A percentile compares a stretch with the other conserved stretches of the same genome.
phyloP scores from a whole-genome alignment of 768 basidiomycete species.

The Lentinula lateritia region DNA sequence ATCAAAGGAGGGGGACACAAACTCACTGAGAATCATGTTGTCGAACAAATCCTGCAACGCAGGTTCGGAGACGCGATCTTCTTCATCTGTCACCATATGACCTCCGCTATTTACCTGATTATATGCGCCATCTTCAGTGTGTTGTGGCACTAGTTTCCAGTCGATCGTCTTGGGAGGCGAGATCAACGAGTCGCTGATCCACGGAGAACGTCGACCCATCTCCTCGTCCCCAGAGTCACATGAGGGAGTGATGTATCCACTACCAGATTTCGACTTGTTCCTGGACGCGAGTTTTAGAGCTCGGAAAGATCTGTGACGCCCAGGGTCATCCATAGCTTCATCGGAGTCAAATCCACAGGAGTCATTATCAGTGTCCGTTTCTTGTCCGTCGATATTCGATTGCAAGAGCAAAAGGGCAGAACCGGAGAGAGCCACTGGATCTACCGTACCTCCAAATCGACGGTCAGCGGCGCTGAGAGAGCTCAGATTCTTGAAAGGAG shows the following conservation, averaged over 20 bases:
- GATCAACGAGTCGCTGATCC: conserved; percentile 19
- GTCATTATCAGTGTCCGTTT: conserved; percentile 6
- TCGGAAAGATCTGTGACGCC: neutral
- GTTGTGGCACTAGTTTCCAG: conserved; percentile 9
- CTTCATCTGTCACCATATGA: conserved; percentile 4
- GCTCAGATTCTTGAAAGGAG: conserved; percentile 7
- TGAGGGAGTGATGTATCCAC: conserved; percentile 9
- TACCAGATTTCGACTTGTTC: neutral
- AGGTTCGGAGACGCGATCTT: conserved; percentile 18
- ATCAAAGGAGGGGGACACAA: neutral
- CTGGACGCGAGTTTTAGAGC: neutral
- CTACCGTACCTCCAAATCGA: neutral
- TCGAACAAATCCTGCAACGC: conserved; percentile 15
- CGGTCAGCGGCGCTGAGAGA: neutral
- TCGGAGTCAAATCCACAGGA: conserved; percentile 1
- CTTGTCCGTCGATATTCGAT: neutral
- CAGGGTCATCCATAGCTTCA: neutral
- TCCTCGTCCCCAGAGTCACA: conserved; percentile 5
- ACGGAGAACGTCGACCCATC: conserved; percentile 14
- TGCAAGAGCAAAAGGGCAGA: neutral
- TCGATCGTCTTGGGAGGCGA: conserved; percentile 16
- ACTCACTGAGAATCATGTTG: conserved; percentile 14
- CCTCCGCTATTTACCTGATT: neutral
- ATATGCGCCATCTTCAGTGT: conserved; percentile 9
- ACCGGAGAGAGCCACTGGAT: neutral